Evolutionary conservation across 2,329 filamentous ascomycete genomes (phyloP).

Genomic region (Arthrobotrys conoides): DNA sequence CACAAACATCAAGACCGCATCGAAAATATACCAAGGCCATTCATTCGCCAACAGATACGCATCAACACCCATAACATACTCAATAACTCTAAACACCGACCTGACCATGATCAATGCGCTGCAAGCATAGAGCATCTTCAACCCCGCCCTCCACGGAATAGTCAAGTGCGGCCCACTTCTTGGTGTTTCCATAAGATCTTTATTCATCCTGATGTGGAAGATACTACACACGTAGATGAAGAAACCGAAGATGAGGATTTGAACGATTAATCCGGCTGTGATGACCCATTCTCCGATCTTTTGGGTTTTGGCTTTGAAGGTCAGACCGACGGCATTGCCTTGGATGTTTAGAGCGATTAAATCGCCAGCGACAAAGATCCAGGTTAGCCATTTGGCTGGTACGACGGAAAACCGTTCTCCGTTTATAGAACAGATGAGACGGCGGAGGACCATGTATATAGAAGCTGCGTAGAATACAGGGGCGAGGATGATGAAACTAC

Average conservation of each 20-base stretch:
- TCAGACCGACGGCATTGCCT: conserved; percentile 67
- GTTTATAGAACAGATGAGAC: conserved; percentile 64
- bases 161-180: conserved; percentile 15
- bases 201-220: conserved; percentile 68
- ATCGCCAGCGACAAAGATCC: conserved; percentile 73
- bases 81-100: conserved; percentile 70
- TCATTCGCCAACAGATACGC: conserved; percentile 70
- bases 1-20: conserved; percentile 68
- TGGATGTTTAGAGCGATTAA: conserved; percentile 72
- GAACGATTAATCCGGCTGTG: conserved; percentile 72
- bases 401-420: conserved; percentile 69
- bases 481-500: conserved; percentile 69
- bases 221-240: conserved; percentile 71
- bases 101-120: conserved; percentile 70
- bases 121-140: conserved; percentile 67
- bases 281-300: conserved; percentile 70
- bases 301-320: conserved; percentile 64
- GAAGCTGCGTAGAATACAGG: conserved; percentile 70
- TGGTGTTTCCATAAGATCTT: not conserved
- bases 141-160: conserved; percentile 34
- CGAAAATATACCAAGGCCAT: conserved; percentile 69
- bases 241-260: conserved; percentile 73
- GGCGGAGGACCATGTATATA: conserved; percentile 71
- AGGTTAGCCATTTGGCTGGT: conserved; percentile 69
- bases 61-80: conserved; percentile 69